phyloP scores from a whole-genome alignment of 179 eudicot genomes.

The Beta corolliflora region DNA sequence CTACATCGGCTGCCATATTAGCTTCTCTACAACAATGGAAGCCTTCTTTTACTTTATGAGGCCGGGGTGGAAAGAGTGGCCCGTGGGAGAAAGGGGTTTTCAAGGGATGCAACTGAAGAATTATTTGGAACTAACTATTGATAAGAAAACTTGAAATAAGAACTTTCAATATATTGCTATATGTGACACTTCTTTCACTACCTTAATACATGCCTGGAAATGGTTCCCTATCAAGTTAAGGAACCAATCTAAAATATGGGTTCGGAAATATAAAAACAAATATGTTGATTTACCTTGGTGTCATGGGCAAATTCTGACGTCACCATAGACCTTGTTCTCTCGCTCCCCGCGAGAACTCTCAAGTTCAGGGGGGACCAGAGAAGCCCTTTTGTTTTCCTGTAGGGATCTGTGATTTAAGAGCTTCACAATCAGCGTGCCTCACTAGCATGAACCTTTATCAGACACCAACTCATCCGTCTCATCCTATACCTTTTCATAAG shows the following conservation, averaged over 20 bases:
- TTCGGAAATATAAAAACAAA: constrained; percentile 18
- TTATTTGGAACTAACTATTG: no score
- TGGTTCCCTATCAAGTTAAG: constrained; percentile 11
- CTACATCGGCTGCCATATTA: no score
- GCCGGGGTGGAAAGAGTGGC: no score
- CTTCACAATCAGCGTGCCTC: neutral
- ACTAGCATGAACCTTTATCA: neutral
- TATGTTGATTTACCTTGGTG: neutral
- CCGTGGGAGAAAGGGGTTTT: no score
- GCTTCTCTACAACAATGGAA: no score
- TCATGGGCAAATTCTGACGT: neutral
- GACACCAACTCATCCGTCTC: neutral
- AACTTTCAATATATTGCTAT: neutral
- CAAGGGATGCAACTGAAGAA: no score
- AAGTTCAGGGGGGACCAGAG: no score
- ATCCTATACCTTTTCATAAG: neutral
- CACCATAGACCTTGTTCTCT: no score
- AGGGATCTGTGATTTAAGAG: neutral
- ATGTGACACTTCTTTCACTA: neutral
- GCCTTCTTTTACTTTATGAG: no score
- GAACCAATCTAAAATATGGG: constrained; percentile 18
- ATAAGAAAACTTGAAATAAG: neutral
- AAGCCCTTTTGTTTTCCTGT: no score
- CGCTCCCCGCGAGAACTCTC: no score
- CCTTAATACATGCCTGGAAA: constrained; percentile 19